Base-by-base conservation (phyloP, 2,329 filamentous ascomycete species). In the Thielaviopsis ethacetica region DNA sequence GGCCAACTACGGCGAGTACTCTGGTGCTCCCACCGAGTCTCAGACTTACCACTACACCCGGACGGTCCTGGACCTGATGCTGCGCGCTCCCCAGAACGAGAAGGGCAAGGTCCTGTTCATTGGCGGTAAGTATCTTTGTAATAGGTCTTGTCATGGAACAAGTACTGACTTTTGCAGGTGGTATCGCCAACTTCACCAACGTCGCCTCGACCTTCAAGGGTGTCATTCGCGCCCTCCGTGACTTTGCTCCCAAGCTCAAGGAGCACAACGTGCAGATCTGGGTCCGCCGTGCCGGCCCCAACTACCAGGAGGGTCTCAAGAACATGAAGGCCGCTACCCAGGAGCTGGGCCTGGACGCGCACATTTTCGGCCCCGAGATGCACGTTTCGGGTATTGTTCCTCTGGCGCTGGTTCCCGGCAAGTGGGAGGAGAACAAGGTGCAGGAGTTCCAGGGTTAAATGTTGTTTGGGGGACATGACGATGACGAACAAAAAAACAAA, bases 141-240 rank as follows among this genome's bases (percentile, higher is more conserved):
- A 2, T 44, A 15, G 13, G 15, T 6, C n/a, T 44, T 5, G 17
- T 44, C 2, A 44, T 10, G 38, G 15, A 44, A 17, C 38, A 21
- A 19, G 26, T 27, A 30, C 53, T 55, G 34, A 55, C 53, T 52
- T 47, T 19, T 24, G 15, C 44, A 60, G 58, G 59, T 78, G 93
- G 93, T 82, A 98, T 98, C 81, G 93, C 93, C 81, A 98, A 98
- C 86, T 98, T 98, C 80, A 98, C 93, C 80, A 98, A 97, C 77
- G 93, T 98, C 59, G 93, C 93, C 62, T 93, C 87, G 67, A 98
- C 93, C 64, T 98, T 98, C 86, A 98, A 98, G 83, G 93, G 93
- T 78, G 91, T 98, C 73, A 98, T 98, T 72, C 86, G 89, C 67
- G 93, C 93, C 62, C 82, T 98, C 65, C 85, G 91, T 65, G 93